A percentile compares a stretch with the other conserved stretches of the same genome.
These are phyloP conservation scores for Debaryomyces prosopidis DNA, from an alignment of 805 yeast genomes.

Conservation along the genomic window DNA sequence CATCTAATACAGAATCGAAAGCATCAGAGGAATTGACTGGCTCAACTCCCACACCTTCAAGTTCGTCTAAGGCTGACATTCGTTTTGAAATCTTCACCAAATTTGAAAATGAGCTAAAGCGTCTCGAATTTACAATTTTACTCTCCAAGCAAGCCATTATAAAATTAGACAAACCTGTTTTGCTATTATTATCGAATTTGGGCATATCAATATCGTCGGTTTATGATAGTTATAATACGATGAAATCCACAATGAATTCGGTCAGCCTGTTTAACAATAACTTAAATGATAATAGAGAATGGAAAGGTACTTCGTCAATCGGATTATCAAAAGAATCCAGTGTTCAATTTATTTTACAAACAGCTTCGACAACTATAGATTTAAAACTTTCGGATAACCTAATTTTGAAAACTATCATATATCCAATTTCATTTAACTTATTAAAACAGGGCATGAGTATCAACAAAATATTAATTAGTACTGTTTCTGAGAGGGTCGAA, in stretches of 20 bases:
- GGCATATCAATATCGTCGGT: slow-evolving; percentile 22
- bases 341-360: slow-evolving; percentile 37
- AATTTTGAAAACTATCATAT: slow-evolving; percentile 25
- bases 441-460: slow-evolving; percentile 29
- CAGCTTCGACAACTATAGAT: slow-evolving; percentile 33
- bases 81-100: slow-evolving; percentile 49
- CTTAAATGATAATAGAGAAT: not conserved
- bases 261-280: not conserved
- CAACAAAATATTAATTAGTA: slow-evolving; percentile 28
- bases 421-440: slow-evolving; percentile 48
- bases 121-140: slow-evolving; percentile 38
- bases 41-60: slow-evolving; percentile 3
- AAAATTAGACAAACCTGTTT: slow-evolving; percentile 18
- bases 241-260: slow-evolving; percentile 10
- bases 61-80: slow-evolving; percentile 43
- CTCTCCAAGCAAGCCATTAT: slow-evolving; percentile 42
- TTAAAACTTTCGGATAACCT: slow-evolving; percentile 17
- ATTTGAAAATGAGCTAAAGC: slow-evolving; percentile 5
- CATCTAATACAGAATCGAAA: not conserved
- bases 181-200: slow-evolving; percentile 29
- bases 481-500: slow-evolving; percentile 6
- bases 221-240: slow-evolving; percentile 14
- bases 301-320: not conserved
- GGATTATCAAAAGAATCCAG: not conserved
- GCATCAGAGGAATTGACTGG: not conserved